These are phyloP conservation scores for Zygosaccharomyces gambellarensis DNA, from an alignment of 805 yeast species.

Conservation along the genomic window DNA sequence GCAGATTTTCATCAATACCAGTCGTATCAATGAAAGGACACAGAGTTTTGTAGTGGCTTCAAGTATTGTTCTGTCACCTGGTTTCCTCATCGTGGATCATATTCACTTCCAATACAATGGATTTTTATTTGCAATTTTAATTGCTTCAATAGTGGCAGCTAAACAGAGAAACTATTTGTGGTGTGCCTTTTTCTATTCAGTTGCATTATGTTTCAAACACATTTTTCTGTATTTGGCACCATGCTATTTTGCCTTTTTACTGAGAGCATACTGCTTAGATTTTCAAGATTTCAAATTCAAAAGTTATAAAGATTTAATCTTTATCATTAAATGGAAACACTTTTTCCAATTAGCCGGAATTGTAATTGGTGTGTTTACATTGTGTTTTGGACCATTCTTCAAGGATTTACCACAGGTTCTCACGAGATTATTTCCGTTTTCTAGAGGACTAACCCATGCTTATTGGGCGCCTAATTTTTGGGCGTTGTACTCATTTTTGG, in stretches of 20 bases:
- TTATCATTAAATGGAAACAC: slow-evolving; percentile 49
- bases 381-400: slow-evolving; percentile 78
- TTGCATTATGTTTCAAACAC: slow-evolving; percentile 87
- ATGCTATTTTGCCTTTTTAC: slow-evolving; percentile 75
- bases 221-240: slow-evolving; percentile 92
- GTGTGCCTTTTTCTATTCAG: slow-evolving; percentile 67
- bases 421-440: slow-evolving; percentile 79
- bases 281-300: slow-evolving; percentile 32
- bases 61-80: slow-evolving; percentile 83
- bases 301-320: slow-evolving; percentile 33
- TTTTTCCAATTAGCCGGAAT: slow-evolving; percentile 57
- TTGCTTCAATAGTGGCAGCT: slow-evolving; percentile 70
- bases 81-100: slow-evolving; percentile 84
- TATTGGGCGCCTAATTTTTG: slow-evolving; percentile 99
- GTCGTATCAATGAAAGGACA: slow-evolving; percentile 36
- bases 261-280: slow-evolving; percentile 66
- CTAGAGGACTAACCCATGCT: slow-evolving; percentile 93
- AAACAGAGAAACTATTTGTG: slow-evolving; percentile 49
- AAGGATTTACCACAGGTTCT: slow-evolving; percentile 62
- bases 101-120: slow-evolving; percentile 98
- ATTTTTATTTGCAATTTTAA: slow-evolving; percentile 78
- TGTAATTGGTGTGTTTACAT: slow-evolving; percentile 54
- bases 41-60: slow-evolving; percentile 70
- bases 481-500: slow-evolving; percentile 87
- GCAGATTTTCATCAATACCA: slow-evolving; percentile 61